Evolutionary conservation across 1,139 yeast genomes (phyloP).

Genomic region (Pichia sp.): DNA sequence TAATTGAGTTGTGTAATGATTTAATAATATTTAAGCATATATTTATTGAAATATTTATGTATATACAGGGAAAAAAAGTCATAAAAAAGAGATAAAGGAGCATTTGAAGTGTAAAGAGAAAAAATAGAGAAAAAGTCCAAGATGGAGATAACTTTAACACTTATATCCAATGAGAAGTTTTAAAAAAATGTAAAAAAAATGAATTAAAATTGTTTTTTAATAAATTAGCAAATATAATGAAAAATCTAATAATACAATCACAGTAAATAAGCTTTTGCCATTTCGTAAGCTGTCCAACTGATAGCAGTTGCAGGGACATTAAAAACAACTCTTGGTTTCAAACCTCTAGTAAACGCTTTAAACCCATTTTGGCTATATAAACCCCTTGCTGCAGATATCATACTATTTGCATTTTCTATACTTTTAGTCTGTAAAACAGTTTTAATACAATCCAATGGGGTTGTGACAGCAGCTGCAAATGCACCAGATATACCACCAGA

Average conservation of each 20-base stretch:
- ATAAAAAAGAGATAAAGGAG: not conserved
- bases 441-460: slow-evolving; percentile 92
- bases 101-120: not conserved
- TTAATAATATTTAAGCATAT: not conserved
- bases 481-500: slow-evolving; percentile 97
- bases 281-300: slow-evolving; percentile 97
- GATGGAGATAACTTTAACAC: not conserved
- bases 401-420: slow-evolving; percentile 56
- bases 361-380: slow-evolving; percentile 62
- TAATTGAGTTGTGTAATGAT: not conserved
- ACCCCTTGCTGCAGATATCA: slow-evolving; percentile 63
- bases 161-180: not conserved
- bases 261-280: slow-evolving; percentile 72
- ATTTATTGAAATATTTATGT: not conserved
- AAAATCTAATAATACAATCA: slow-evolving; percentile 2
- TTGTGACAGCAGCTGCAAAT: slow-evolving; percentile 90
- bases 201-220: not conserved
- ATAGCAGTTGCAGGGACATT: slow-evolving; percentile 97
- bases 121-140: not conserved
- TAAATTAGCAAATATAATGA: not conserved
- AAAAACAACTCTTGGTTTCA: slow-evolving; percentile 85
- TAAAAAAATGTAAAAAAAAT: not conserved
- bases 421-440: slow-evolving; percentile 82
- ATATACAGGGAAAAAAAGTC: not conserved
- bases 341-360: slow-evolving; percentile 72